These are phyloP conservation scores for Amaranthus palmeri DNA, from an alignment of 148 eudicot species.

Conservation along the genomic window DNA sequence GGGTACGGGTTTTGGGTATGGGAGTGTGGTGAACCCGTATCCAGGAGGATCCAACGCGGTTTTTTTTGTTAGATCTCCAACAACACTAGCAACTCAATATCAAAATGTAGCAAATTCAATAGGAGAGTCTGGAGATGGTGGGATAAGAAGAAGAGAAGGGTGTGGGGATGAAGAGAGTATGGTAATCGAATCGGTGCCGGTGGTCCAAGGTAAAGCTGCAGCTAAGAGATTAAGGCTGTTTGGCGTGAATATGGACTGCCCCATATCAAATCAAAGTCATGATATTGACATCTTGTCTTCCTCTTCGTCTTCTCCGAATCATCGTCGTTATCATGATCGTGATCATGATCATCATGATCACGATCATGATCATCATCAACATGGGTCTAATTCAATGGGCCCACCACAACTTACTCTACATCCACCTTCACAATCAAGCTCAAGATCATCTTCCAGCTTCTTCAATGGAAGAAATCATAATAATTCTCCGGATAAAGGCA, in stretches of 20 bases:
- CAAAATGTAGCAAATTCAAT: background rate
- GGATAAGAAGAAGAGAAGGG: conserved; percentile 9
- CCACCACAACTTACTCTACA: background rate
- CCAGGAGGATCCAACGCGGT: conserved; percentile 14
- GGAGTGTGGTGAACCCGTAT: conserved; percentile 14
- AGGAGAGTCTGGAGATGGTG: background rate
- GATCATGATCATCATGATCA: background rate
- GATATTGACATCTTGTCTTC: conserved; percentile 28
- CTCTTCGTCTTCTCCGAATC: conserved; percentile 11
- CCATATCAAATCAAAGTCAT: conserved; percentile 36
- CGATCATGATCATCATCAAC: background rate
- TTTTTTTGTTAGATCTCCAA: conserved; percentile 20
- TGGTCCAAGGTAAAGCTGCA: conserved; percentile 66
- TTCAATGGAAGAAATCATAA: background rate
- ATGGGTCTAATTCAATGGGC: conserved; percentile 1
- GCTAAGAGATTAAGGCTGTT: conserved; percentile 78
- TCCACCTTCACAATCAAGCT: conserved; percentile 2
- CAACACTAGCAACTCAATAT: background rate
- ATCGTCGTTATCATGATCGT: conserved; percentile 6
- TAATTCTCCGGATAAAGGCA: conserved; percentile 32
- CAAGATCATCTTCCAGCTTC: background rate
- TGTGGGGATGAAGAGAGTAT: conserved; percentile 22
- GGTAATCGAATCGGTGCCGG: conserved; percentile 70
- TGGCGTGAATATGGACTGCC: conserved; percentile 93
- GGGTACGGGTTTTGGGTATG: conserved; percentile 8